Evolutionary conservation across 768 basidiomycete genomes (phyloP), one percentile per base, ranked within the genome.

Genomic region (Podaxis sp.): DNA sequence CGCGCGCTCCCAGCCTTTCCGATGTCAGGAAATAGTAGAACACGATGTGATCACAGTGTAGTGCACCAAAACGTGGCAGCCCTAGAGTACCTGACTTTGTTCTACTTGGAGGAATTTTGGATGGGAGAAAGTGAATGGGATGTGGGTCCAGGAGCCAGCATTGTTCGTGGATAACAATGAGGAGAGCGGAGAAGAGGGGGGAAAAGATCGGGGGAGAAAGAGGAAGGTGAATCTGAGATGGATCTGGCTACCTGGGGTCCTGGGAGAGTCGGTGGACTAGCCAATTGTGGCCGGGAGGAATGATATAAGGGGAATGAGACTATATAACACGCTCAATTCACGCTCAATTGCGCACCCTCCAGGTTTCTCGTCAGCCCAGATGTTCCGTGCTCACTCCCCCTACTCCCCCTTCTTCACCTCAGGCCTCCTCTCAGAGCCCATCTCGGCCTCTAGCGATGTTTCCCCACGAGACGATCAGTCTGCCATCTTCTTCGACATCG

Each of bases 341-440:
- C 7, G 5, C n/a, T 10, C 24, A 13, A 5, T 10, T 30, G 38
- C 20, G 52, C 24, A 7, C 53, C 28, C 55, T 64, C 36, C 63
- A 46, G 52, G 26, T 41, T 46, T 12, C 17, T 41, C 11, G 40
- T 53, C n/a, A 61, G 64, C 22, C 53, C 49, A 66, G 63, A 77
- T 79, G 77, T 78, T 78, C 70, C 66, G 66, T 67, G 69, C 75
- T n/a, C 71, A 77, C 73, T 83, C 79, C 22, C 81, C 76, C 63
- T 88, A 88, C 66, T 87, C 85, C 0, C 80, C 84, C 48, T 83
- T 88, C 74, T 89, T 89, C 82, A 88, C 83, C 3, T 83, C 81
- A 3, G 87, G 87, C 48, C 77, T 86, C 41, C 75, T 86, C 40
- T 79, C 80, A 13, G 77, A 78, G 38, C 61, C 68, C 24, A 60